These are phyloP conservation scores for Fusarium anguioides DNA, from an alignment of 2,329 filamentous ascomycete genomes.

Conservation along the genomic window DNA sequence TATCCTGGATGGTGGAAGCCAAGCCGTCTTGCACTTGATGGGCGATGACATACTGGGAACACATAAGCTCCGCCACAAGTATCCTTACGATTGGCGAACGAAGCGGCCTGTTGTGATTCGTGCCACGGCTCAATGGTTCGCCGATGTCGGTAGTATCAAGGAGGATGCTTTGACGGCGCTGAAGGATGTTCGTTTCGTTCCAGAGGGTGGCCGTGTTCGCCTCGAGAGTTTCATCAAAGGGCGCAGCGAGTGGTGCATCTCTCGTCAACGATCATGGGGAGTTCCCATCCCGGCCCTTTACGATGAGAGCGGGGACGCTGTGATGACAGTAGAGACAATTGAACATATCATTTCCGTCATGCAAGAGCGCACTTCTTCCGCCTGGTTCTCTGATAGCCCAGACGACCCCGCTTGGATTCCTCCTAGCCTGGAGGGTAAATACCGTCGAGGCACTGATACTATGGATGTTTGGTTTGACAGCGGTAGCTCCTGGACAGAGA, in stretches of 20 bases:
- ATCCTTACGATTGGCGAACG: conserved; percentile 97
- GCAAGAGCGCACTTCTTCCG: conserved; percentile 81
- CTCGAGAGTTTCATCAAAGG: conserved; percentile 88
- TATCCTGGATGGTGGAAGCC: conserved; percentile 77
- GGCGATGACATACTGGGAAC: conserved; percentile 72
- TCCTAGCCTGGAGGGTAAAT: conserved; percentile 68
- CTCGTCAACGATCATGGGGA: conserved; percentile 93
- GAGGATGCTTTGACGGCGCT: conserved; percentile 76
- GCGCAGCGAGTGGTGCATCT: conserved; percentile 97
- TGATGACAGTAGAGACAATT: conserved; percentile 83
- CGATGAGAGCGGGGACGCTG: conserved; percentile 74
- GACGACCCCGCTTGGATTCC: conserved; percentile 84
- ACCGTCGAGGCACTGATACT: conserved; percentile 85
- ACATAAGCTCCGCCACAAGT: conserved; percentile 86
- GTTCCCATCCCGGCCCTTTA: conserved; percentile 95
- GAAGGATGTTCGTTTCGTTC: conserved; percentile 79
- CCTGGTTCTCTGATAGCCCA: conserved; percentile 89
- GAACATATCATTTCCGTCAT: conserved; percentile 86
- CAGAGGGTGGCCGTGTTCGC: conserved; percentile 76
- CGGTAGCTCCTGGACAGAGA: conserved; percentile 87
- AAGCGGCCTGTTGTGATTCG: conserved; percentile 91
- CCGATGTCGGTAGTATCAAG: conserved; percentile 88
- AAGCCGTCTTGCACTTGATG: conserved; percentile 76
- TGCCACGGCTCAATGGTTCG: conserved; percentile 98
- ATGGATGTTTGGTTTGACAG: conserved; percentile 99